Base-by-base conservation (phyloP, 345 rosid species). In the Eucalyptus virginea region DNA sequence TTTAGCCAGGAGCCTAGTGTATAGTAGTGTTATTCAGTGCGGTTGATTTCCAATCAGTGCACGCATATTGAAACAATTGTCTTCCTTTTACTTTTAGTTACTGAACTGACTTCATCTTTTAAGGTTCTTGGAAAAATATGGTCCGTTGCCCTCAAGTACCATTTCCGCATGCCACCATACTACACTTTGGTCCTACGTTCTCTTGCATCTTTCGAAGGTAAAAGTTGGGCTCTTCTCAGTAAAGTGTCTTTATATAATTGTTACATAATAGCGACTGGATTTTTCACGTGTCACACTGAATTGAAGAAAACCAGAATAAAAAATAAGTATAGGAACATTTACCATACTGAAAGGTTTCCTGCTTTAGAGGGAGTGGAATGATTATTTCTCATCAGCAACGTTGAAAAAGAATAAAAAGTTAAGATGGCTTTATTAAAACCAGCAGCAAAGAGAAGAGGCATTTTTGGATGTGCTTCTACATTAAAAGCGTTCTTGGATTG, bases 121-220 rank as follows among this genome's bases (percentile, higher is more conserved):
- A 90, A 97, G 99, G 99, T 98, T 92, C 94, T 98, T 86, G 93
- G 97, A 89, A 96, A 95, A 93, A 95, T 96, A 90, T 90, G 97
- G 96, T 94, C 97, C 86, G 87, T 98, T 91, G 99, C 99, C 85
- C 90, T 98, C 93, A 98, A 96, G 89, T 95, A 95, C 93, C 98
- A 96, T 89, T 95, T 96, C 89, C 97, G 97, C 90, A 98, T 98
- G 99, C 99, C 99, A 11, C 99, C 99, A 88, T 98, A 96, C 92
- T 98, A 94, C 91, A 98, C 99, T 23, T 97, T 98, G 91, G 95
- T 96, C 91, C 93, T 98, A 81, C 98, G 99, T 50, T 98, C 99
- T 83, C 99, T 98, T 87, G 98, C 99, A 87, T 98, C 99, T 91
- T 92, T 98, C 56, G 99, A 98, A 95, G 99, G 99, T 96, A 94